A percentile compares a stretch with the other conserved stretches of the same genome.
Evolutionary conservation across 371 early-diverging fungal species (phyloP).

Genomic region (Haplosporangium sp.): DNA sequence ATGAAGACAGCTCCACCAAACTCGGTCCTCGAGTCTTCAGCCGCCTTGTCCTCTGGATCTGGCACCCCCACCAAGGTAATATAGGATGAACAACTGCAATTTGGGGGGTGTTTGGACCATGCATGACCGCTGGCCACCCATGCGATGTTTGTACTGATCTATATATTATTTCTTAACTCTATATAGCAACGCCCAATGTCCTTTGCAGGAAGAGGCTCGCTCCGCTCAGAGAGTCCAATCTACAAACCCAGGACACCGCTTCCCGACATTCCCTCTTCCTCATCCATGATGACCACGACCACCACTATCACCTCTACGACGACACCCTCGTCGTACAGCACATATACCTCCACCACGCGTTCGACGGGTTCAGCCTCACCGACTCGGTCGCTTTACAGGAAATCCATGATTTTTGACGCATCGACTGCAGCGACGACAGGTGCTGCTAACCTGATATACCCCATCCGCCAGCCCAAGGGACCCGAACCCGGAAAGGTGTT

Average conservation of each 20-base stretch:
- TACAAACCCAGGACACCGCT: constrained; percentile 32
- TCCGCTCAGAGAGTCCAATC: constrained; percentile 46
- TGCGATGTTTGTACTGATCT: neutral
- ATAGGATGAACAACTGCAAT: too few species aligned
- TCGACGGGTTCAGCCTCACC: constrained; percentile 48
- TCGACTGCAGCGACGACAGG: constrained; percentile 20
- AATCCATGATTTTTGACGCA: constrained; percentile 45
- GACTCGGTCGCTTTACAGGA: constrained; percentile 43
- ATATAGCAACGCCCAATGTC: constrained; percentile 44
- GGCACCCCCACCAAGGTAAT: constrained; percentile 29
- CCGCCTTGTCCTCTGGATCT: neutral
- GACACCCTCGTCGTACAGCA: constrained; percentile 9
- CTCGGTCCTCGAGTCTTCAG: constrained; percentile 15
- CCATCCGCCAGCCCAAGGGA: constrained; percentile 71
- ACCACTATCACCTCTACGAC: neutral
- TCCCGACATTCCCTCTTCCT: constrained; percentile 34
- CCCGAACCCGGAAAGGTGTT: constrained; percentile 69
- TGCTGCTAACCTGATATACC: constrained; percentile 56
- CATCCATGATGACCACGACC: constrained; percentile 9
- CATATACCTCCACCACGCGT: constrained; percentile 33
- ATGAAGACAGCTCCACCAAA: constrained; percentile 36
- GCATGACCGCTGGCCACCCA: too few species aligned
- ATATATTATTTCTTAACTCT: neutral
- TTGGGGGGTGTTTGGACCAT: too few species aligned
- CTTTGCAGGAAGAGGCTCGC: constrained; percentile 44